phyloP scores from a whole-genome alignment of 1,284 basidiomycete species.

The Papiliotrema flavescens region DNA sequence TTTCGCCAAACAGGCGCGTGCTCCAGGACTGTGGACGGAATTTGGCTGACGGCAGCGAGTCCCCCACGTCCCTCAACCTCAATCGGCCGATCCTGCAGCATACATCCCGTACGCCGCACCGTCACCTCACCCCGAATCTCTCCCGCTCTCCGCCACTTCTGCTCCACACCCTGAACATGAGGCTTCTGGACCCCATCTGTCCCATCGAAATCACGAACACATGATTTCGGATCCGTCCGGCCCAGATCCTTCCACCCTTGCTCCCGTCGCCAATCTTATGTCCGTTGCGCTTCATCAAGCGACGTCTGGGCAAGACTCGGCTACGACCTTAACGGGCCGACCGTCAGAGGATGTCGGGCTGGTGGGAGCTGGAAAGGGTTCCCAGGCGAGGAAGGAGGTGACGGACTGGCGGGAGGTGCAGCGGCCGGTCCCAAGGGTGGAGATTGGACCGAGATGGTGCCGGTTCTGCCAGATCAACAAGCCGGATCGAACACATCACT shows the following conservation, averaged over 20 bases:
- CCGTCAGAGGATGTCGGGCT: neutral
- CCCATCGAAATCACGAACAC: neutral
- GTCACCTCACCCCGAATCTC: neutral
- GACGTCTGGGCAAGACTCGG: constrained; percentile 6
- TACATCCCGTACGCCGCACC: too few relatives aligned
- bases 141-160: neutral
- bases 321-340: constrained; percentile 3
- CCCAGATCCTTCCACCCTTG: constrained; percentile 25
- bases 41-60: constrained; percentile 32
- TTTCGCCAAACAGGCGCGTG: constrained; percentile 59
- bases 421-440: constrained; percentile 29
- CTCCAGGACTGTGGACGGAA: neutral
- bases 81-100: neutral
- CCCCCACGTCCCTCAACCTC: constrained; percentile 17
- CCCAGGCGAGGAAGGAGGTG: constrained; percentile 2
- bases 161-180: neutral
- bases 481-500: constrained; percentile 47
- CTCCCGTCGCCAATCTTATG: constrained; percentile 18
- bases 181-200: too few relatives aligned
- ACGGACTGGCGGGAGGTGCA: constrained; percentile 21
- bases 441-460: constrained; percentile 35
- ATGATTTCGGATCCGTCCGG: constrained; percentile 2
- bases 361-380: neutral
- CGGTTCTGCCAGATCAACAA: constrained; percentile 44
- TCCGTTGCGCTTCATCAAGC: neutral